These are phyloP conservation scores for Candida krabiensis DNA, from an alignment of 805 yeast species.

Conservation along the genomic window DNA sequence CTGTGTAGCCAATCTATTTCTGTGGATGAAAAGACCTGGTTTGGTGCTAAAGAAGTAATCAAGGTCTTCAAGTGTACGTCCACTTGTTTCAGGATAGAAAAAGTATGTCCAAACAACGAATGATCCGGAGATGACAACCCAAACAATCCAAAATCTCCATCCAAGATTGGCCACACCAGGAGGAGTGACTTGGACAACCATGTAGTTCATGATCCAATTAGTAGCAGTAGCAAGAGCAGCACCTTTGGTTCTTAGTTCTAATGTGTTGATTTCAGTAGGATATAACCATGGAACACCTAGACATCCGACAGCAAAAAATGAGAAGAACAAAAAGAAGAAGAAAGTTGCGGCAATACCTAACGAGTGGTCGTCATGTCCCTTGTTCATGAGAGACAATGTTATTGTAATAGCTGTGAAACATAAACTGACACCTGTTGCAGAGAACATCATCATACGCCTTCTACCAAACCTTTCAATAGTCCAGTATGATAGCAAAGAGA, in stretches of 20 bases:
- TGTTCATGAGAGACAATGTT: constrained; percentile 28
- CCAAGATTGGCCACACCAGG: constrained; percentile 15
- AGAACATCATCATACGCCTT: constrained; percentile 39
- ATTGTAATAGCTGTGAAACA: constrained; percentile 39
- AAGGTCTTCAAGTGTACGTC: constrained; percentile 44
- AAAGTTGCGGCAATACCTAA: constrained; percentile 36
- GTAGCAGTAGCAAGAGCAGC: constrained; percentile 21
- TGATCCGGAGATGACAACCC: constrained; percentile 15
- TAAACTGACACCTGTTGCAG: constrained; percentile 39
- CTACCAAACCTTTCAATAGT: constrained; percentile 41
- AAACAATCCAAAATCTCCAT: constrained; percentile 16
- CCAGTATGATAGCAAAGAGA: constrained; percentile 26
- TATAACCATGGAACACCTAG: constrained; percentile 26
- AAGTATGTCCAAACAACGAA: constrained; percentile 24
- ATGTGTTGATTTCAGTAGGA: constrained; percentile 26
- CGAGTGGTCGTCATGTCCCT: constrained; percentile 24
- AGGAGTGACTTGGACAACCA: constrained; percentile 15
- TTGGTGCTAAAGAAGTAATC: constrained; percentile 17
- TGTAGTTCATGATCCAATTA: constrained; percentile 31
- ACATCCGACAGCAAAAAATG: constrained; percentile 32
- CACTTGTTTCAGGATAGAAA: constrained; percentile 47
- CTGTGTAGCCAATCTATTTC: constrained; percentile 9
- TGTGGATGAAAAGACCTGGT: constrained; percentile 9
- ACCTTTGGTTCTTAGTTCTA: constrained; percentile 29
- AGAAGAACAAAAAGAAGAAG: constrained; percentile 37